These are phyloP conservation scores for Aspergillus carlsbadensis DNA, from an alignment of 495 filamentous ascomycete species.

Conservation along the genomic window DNA sequence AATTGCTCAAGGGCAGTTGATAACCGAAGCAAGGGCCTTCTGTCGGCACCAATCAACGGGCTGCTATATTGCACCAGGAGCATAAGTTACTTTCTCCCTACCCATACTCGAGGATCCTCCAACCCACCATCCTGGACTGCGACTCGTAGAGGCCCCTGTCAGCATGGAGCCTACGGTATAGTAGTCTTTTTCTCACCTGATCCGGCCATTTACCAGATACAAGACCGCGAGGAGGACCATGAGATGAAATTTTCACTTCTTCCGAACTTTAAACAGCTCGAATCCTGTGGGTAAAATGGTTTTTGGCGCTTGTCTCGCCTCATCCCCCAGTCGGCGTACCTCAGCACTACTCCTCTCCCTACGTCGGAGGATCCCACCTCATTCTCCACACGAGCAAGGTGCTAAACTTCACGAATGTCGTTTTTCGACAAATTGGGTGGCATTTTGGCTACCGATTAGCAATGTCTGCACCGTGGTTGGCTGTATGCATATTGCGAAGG, in stretches of 20 bases:
- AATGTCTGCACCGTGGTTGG: slow-evolving; percentile 15
- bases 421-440: neutral
- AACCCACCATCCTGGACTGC: neutral
- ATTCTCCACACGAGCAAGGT: neutral
- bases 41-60: neutral
- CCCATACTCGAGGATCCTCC: neutral
- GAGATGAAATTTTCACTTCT: neutral
- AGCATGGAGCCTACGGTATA: neutral
- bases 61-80: neutral
- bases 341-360: neutral
- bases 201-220: neutral
- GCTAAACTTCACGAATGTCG: neutral
- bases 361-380: neutral
- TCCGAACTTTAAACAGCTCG: neutral
- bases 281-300: neutral
- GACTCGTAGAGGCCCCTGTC: neutral
- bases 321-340: neutral
- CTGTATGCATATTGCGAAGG: neutral
- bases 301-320: slow-evolving; percentile 10
- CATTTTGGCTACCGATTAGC: slow-evolving; percentile 1
- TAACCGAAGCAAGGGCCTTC: neutral
- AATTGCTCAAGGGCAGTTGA: neutral
- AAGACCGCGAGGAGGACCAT: neutral
- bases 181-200: neutral
- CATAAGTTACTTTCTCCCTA: neutral